A percentile compares a stretch with the other conserved stretches of the same genome.
Evolutionary conservation across 2,329 filamentous ascomycete genomes (phyloP).

Genomic region (Furcasterigmium sp.): DNA sequence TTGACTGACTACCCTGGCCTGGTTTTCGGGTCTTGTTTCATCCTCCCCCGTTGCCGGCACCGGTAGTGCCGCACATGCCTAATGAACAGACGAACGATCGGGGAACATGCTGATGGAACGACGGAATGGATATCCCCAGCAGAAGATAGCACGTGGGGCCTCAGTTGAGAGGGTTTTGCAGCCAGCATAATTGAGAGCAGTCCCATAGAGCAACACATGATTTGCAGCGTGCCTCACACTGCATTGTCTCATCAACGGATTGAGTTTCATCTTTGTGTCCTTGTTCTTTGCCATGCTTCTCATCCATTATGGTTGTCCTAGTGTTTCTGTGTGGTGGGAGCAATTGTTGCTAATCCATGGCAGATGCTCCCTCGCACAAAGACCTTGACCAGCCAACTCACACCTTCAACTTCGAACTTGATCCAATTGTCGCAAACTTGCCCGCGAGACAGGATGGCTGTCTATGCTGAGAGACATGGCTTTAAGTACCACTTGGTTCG

Average conservation of each 20-base stretch:
- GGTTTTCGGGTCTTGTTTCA: not conserved
- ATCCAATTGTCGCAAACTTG: too few species aligned
- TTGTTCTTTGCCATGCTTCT: not conserved
- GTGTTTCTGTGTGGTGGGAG: too few species aligned
- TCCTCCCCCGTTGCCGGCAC: not conserved
- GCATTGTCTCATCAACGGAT: slow-evolving; percentile 1
- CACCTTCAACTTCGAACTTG: too few species aligned
- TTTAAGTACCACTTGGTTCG: too few species aligned
- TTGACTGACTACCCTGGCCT: slow-evolving; percentile 10
- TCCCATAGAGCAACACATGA: not conserved
- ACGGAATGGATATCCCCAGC: slow-evolving; percentile 3
- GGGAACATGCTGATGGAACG: not conserved
- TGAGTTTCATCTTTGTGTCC: not conserved
- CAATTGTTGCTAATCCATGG: too few species aligned
- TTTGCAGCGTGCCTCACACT: not conserved
- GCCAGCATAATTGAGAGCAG: not conserved
- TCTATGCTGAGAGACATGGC: too few species aligned
- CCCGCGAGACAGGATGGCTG: too few species aligned
- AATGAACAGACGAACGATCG: not conserved
- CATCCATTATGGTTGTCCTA: too few species aligned
- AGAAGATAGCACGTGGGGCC: not conserved
- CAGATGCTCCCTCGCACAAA: too few species aligned
- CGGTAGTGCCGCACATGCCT: not conserved
- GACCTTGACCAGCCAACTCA: too few species aligned
- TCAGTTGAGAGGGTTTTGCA: not conserved